phyloP scores from a whole-genome alignment of 179 eudicot genomes.

The Drosera spatulata region DNA sequence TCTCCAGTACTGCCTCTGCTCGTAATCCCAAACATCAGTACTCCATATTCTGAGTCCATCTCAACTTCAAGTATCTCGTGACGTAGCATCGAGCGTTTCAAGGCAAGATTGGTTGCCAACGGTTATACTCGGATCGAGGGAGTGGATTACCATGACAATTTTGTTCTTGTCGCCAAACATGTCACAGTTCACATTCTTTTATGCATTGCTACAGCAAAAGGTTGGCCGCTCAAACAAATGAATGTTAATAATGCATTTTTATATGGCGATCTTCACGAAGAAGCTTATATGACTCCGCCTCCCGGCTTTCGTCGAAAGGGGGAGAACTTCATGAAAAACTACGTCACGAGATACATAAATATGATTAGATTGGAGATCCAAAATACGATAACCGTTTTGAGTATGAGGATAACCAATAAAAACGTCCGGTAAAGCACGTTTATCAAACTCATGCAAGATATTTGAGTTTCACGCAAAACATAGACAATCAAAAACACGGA shows the following conservation, averaged over 20 bases:
- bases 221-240: neutral
- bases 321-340: neutral
- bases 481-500: neutral
- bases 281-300: slow-evolving; percentile 3
- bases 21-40: no score
- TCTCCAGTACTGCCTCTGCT: no score
- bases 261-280: neutral
- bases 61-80: no score
- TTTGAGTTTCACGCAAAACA: neutral
- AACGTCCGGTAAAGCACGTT: neutral
- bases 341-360: no score
- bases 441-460: neutral
- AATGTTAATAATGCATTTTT: slow-evolving; percentile 4
- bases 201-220: neutral
- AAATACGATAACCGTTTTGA: no score
- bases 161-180: slow-evolving; percentile 4
- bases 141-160: neutral
- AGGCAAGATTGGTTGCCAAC: no score
- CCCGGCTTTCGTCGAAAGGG: neutral
- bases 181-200: slow-evolving; percentile 2
- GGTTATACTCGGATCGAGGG: no score
- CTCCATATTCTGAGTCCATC: no score
- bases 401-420: neutral
- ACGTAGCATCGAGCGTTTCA: no score
- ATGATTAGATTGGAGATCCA: no score